Base-by-base conservation (phyloP, 257 asterid genomes). In the Plectranthus barbatus region DNA sequence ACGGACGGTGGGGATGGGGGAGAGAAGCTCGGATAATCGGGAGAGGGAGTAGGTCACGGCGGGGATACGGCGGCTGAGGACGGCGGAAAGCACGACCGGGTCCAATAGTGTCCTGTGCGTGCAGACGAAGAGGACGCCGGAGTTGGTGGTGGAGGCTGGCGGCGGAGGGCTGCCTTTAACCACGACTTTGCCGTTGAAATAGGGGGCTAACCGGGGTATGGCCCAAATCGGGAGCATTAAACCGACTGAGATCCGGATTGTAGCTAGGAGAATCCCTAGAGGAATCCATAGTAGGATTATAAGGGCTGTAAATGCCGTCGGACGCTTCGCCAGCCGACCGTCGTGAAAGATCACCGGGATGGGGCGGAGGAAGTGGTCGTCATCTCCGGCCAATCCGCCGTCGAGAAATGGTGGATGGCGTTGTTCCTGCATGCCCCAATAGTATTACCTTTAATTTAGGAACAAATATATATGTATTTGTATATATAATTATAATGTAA, bases 261-360 rank as follows among this genome's bases (percentile, higher is more conserved):
- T 3, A 1, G 95, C 90, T 1, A 91, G 79, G 5, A 82, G 2
- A 59, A 83, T 54, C n/a, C 97, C 97, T 0, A 87, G 12, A 0
- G 97, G 97, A 68, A 86, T 77, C 96, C 96, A 87, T 46, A 85
- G 9, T 55, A 91, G 75, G 75, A 86, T 86, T 17, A 87, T 54
- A 33, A 91, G 79, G 14, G 94, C 87, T 14, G 80, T 57, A 1
- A 72, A 26, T 4, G 96, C 96, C 0, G 90, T 85, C 9, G 97
- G 97, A 0, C 95, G 87, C 54, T 74, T 82, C 0, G 67, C 95
- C 4, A 91, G 84, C 19, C 97, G 92, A 44, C 97, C 97, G 34
- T 91, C 97, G 62, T 91, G 97, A 72, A 87, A 91, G 65, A 91
- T 81, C 64, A 91, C 96, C 13, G 97, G 97, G 1, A 70, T 58